Conservation (phyloP, 768 basidiomycete genomes). For the Tulasnella sp. region DNA sequence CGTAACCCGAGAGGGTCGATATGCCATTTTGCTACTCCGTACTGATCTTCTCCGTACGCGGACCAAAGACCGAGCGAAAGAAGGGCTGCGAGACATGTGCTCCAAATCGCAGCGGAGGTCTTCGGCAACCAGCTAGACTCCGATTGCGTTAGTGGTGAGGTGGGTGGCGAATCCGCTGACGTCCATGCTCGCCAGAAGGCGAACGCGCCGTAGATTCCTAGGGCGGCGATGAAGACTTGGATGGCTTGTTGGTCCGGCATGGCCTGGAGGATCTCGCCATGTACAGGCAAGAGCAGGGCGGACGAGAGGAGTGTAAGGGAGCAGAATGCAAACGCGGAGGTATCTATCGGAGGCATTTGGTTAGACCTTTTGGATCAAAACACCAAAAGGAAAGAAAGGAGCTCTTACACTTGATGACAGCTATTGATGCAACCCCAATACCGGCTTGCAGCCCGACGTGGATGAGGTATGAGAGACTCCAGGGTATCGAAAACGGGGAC, state of each 20-base stretch:
- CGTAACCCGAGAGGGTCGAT: not conserved
- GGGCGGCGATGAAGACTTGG: not conserved
- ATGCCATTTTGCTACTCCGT: not conserved
- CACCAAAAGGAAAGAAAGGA: not conserved
- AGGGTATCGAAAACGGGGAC: not conserved
- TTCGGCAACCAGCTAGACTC: not conserved
- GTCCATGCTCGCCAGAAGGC: not conserved
- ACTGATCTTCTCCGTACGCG: not conserved
- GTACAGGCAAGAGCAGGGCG: not conserved
- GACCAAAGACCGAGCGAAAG: not conserved
- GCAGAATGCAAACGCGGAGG: conserved; percentile 3
- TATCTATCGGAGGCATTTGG: not conserved
- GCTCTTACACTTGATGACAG: conserved; percentile 17
- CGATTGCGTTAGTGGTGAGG: not conserved
- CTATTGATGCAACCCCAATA: not conserved
- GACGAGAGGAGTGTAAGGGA: conserved; percentile 11
- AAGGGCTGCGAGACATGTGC: not conserved
- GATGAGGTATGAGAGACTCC: not conserved
- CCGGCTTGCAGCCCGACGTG: not conserved
- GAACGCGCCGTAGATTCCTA: conserved; percentile 8
- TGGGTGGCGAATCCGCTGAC: not conserved
- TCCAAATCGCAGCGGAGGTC: not conserved
- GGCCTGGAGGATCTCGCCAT: not conserved
- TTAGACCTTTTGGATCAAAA: not conserved
- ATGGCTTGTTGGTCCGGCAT: not conserved